phyloP scores from a whole-genome alignment of 805 yeast genomes.

The Cyberlindnera xylosilytica region DNA sequence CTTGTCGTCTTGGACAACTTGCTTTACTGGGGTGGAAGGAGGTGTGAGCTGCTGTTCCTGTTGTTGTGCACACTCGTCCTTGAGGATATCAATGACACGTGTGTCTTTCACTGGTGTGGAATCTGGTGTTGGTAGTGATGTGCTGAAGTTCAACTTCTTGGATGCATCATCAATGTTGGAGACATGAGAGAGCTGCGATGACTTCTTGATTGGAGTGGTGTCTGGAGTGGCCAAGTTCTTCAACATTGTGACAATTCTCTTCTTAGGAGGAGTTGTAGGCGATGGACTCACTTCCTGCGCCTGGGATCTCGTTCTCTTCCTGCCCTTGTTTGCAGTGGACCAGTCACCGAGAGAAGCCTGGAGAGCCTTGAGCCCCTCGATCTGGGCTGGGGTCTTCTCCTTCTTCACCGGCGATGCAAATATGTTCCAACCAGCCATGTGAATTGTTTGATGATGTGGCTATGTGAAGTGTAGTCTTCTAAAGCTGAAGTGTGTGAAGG shows the following conservation, averaged over 20 bases:
- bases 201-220: constrained; percentile 11
- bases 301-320: not conserved
- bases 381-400: not conserved
- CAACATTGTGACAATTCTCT: not conserved
- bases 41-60: constrained; percentile 6
- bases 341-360: not conserved
- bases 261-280: constrained; percentile 7
- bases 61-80: constrained; percentile 3
- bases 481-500: not conserved
- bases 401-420: constrained; percentile 1
- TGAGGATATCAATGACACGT: constrained; percentile 3
- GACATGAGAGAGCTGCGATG: constrained; percentile 10
- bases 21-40: constrained; percentile 15
- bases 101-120: constrained; percentile 12
- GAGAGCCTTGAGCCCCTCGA: not conserved
- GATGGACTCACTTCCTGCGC: not conserved
- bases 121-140: constrained; percentile 13
- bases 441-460: no score
- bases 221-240: constrained; percentile 5
- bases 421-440: constrained; percentile 2
- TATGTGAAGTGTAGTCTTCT: not conserved
- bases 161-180: constrained; percentile 7
- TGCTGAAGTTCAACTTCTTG: constrained; percentile 7
- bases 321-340: not conserved
- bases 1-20: constrained; percentile 17